Conservation (phyloP, 202 grass and related monocot genomes). For the Eragrostis tef region DNA sequence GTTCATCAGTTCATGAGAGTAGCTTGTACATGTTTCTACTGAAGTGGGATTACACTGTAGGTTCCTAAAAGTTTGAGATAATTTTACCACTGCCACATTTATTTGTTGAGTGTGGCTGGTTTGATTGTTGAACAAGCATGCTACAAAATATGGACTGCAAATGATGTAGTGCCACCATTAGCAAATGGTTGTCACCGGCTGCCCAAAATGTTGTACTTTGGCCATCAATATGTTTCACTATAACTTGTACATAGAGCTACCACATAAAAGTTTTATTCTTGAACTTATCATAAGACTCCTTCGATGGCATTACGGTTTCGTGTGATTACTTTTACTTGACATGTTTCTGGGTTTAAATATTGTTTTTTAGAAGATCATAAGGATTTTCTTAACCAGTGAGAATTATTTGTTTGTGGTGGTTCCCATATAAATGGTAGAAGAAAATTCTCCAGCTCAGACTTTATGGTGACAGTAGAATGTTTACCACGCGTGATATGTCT, state of each 20-base stretch:
- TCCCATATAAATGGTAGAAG: background rate
- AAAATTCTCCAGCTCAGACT: background rate
- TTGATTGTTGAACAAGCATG: background rate
- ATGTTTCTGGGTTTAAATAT: slow-evolving; percentile 6
- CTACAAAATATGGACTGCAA: background rate
- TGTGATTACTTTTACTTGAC: background rate
- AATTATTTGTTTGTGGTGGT: background rate
- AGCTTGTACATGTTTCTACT: background rate
- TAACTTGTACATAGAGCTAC: background rate
- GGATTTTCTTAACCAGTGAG: background rate
- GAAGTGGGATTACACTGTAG: background rate
- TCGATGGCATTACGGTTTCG: background rate
- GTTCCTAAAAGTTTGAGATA: background rate
- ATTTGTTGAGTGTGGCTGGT: background rate
- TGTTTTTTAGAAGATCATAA: slow-evolving; percentile 2
- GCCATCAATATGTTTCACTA: background rate
- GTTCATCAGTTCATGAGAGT: too few relatives aligned
- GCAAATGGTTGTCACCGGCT: background rate
- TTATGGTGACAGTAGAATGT: background rate
- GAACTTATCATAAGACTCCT: background rate
- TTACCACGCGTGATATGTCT: background rate
- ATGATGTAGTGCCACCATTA: background rate
- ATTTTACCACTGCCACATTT: background rate
- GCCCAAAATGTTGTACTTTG: background rate
- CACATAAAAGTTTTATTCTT: background rate